Base-by-base conservation (phyloP, 305 asterid species). In the Fraxinus floribunda region DNA sequence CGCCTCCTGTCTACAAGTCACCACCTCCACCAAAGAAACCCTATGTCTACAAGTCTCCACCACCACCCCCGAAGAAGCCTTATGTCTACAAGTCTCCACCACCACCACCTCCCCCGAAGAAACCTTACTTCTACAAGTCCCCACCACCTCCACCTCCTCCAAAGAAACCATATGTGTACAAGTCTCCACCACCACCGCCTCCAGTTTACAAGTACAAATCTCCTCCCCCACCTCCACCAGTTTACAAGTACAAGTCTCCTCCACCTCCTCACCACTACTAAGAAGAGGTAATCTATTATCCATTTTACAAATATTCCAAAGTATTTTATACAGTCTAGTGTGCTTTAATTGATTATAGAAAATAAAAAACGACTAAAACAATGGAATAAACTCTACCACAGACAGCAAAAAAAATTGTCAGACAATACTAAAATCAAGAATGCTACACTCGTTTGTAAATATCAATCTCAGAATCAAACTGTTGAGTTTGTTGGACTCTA, bases 151-250 rank as follows among this genome's bases (percentile, higher is more conserved):
- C 32, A 1, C 32, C 32, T 30, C 85, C 5, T 87, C 88, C 39
- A 1, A 39, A 39, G 49, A 9, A 39, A 29, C 80, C 35, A 32
- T 26, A 4, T 41, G 79, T 74, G 0, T 78, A 80, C 72, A 80
- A 80, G 29, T 76, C 82, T 0, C 81, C 84, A 0, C 86, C 87
- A 22, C 89, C 86, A 7, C 89, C 88, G 0, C 64, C 82, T 0
- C 86, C 82, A 0, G 80, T 86, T 0, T 77, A 82, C 5, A 44
- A n/a, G 3, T 74, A 82, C 74, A 81, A 85, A 5, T 85, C 44
- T 38, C 87, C 86, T 0, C 55, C 77, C 0, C 76, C 82, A 5
- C 87, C 86, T 0, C 55, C 77, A 0, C 76, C 80, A 7, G 75
- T 41, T 16, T 77, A 84, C 66, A 34, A 60, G 0, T 78, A 83